These are phyloP conservation scores for Saccharomycopsis fibuligera DNA, from an alignment of 805 yeast genomes.

Conservation along the genomic window DNA sequence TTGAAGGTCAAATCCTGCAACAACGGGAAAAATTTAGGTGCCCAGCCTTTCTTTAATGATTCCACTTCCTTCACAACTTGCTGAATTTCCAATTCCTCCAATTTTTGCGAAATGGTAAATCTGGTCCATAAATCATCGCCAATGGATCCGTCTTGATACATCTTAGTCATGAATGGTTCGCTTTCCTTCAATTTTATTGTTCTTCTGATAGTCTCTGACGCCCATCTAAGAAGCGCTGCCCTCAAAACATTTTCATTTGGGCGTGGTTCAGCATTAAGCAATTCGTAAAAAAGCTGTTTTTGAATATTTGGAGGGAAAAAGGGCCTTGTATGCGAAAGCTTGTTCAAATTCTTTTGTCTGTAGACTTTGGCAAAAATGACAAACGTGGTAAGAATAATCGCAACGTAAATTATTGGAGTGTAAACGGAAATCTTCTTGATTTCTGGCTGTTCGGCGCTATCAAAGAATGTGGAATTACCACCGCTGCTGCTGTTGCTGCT, in stretches of 20 bases:
- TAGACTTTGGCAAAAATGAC: constrained; percentile 64
- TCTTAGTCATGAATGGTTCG: constrained; percentile 57
- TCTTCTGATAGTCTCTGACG: constrained; percentile 85
- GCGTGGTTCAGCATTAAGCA: constrained; percentile 47
- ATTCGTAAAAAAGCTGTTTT: constrained; percentile 53
- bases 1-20: constrained; percentile 90
- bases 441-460: not conserved
- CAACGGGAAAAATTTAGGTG: constrained; percentile 62
- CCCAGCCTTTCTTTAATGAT: constrained; percentile 70
- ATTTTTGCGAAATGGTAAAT: constrained; percentile 66
- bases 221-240: constrained; percentile 60
- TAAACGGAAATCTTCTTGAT: constrained; percentile 41
- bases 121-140: constrained; percentile 87
- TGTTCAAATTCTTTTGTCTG: constrained; percentile 43
- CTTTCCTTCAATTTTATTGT: constrained; percentile 75
- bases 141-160: constrained; percentile 83
- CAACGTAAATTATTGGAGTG: constrained; percentile 75
- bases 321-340: constrained; percentile 57
- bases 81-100: constrained; percentile 75
- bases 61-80: constrained; percentile 75
- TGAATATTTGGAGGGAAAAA: constrained; percentile 68
- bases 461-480: not conserved
- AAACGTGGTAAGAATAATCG: constrained; percentile 58
- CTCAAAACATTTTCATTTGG: constrained; percentile 76
- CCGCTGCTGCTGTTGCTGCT: not conserved